phyloP scores from a whole-genome alignment of 23 red algal genomes.

The Cyanidiococcus yangmingshanensis region DNA sequence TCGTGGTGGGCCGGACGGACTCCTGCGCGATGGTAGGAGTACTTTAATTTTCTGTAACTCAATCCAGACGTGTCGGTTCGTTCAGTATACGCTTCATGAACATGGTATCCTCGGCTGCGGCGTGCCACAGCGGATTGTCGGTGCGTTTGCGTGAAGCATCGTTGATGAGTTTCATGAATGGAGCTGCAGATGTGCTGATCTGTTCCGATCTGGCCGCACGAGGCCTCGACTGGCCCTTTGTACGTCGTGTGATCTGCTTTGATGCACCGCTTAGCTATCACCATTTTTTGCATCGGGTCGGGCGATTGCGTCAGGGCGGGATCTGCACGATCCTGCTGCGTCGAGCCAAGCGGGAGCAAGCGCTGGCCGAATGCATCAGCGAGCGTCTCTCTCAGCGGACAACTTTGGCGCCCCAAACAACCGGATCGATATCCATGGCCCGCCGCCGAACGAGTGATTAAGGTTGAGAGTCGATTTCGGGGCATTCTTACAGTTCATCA shows the following conservation, averaged over 20 bases:
- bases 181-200: conserved; percentile 10
- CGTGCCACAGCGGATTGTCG: conserved; percentile 28
- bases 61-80: conserved; percentile 57
- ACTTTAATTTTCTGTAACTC: conserved; percentile 75
- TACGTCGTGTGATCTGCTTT: conserved; percentile 12
- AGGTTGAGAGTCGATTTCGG: too few relatives aligned
- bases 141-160: background rate
- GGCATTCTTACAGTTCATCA: too few relatives aligned
- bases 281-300: conserved; percentile 22
- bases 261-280: conserved; percentile 8
- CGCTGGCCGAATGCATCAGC: background rate
- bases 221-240: conserved; percentile 21
- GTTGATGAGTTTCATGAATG: background rate
- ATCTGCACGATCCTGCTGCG: background rate
- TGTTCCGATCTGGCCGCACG: conserved; percentile 27
- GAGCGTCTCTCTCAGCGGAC: background rate
- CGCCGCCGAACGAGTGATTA: too few relatives aligned
- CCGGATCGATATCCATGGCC: too few relatives aligned
- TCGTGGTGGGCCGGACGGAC: background rate
- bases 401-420: too few relatives aligned
- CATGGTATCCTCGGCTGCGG: background rate
- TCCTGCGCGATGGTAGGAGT: background rate
- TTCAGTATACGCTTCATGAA: conserved; percentile 56
- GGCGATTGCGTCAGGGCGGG: conserved; percentile 20
- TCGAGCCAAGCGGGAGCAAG: background rate